phyloP scores from a whole-genome alignment of 2,329 filamentous ascomycete species.

The Hypoxylon sp. region DNA sequence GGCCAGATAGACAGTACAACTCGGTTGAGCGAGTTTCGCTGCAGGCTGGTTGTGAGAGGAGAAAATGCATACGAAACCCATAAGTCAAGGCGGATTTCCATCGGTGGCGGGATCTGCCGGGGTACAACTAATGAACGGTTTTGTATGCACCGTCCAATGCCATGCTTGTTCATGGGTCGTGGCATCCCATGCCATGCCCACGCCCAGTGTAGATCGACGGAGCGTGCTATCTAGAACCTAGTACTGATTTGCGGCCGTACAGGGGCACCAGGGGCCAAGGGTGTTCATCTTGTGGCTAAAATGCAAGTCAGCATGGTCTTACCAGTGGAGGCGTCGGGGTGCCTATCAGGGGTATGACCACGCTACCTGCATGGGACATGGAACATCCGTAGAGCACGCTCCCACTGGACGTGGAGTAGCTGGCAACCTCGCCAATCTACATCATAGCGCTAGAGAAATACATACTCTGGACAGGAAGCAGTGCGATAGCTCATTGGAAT shows the following conservation, averaged over 20 bases:
- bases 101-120: conserved; percentile 45
- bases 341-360: conserved; percentile 41
- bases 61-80: conserved; percentile 28
- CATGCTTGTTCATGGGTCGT: conserved; percentile 36
- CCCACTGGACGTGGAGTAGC: conserved; percentile 21
- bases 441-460: background rate
- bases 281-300: conserved; percentile 46
- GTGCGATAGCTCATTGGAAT: background rate
- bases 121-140: conserved; percentile 41
- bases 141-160: conserved; percentile 38
- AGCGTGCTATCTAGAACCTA: conserved; percentile 39
- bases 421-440: conserved; percentile 8
- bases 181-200: conserved; percentile 35
- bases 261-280: conserved; percentile 27
- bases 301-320: conserved; percentile 44
- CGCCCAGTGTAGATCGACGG: conserved; percentile 43
- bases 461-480: background rate
- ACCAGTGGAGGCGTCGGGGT: conserved; percentile 35
- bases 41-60: conserved; percentile 30
- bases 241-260: conserved; percentile 36
- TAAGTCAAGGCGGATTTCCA: conserved; percentile 41
- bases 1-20: conserved; percentile 25
- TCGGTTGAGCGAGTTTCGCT: conserved; percentile 25
- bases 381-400: conserved; percentile 27
- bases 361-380: conserved; percentile 38